A percentile compares a stretch with the other conserved stretches of the same genome.
phyloP scores from a whole-genome alignment of 140 eudicot genomes.

The Senecio squalidus region DNA sequence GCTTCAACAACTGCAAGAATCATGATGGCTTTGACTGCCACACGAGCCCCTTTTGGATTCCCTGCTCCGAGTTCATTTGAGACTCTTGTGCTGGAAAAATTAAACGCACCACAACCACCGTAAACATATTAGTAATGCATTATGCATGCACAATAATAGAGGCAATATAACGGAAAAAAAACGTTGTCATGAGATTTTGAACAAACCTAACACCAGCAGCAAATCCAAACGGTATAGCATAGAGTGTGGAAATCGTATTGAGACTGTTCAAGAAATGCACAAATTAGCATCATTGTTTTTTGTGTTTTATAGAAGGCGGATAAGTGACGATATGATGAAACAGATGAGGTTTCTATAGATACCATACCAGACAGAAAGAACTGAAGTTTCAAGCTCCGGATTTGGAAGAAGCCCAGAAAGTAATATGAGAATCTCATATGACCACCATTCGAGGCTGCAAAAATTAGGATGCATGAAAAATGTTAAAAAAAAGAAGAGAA shows the following conservation, averaged over 20 bases:
- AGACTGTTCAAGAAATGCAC: slow-evolving; percentile 38
- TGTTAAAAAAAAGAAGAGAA: neutral
- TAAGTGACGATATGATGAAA: neutral
- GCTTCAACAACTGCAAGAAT: slow-evolving; percentile 39
- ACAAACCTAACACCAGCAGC: slow-evolving; percentile 77
- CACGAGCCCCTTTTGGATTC: slow-evolving; percentile 53
- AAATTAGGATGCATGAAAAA: neutral
- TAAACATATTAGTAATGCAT: slow-evolving; percentile 3
- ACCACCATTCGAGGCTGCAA: slow-evolving; percentile 82
- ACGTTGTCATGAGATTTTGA: too few relatives aligned
- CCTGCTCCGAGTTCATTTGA: slow-evolving; percentile 84
- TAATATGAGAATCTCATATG: slow-evolving; percentile 64
- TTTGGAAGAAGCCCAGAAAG: slow-evolving; percentile 77
- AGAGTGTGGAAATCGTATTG: slow-evolving; percentile 64
- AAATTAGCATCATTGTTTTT: too few relatives aligned
- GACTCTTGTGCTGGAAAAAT: slow-evolving; percentile 59
- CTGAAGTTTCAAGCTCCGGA: slow-evolving; percentile 81
- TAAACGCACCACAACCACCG: neutral
- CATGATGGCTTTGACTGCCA: slow-evolving; percentile 44
- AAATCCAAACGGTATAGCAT: slow-evolving; percentile 75
- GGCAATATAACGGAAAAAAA: neutral
- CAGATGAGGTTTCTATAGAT: neutral
- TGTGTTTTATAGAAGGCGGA: too few relatives aligned
- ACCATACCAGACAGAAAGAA: slow-evolving; percentile 69
- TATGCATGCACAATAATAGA: neutral